Evolutionary conservation across 129 eudicot species (phyloP).

Genomic region (Escallonia herrerae): DNA sequence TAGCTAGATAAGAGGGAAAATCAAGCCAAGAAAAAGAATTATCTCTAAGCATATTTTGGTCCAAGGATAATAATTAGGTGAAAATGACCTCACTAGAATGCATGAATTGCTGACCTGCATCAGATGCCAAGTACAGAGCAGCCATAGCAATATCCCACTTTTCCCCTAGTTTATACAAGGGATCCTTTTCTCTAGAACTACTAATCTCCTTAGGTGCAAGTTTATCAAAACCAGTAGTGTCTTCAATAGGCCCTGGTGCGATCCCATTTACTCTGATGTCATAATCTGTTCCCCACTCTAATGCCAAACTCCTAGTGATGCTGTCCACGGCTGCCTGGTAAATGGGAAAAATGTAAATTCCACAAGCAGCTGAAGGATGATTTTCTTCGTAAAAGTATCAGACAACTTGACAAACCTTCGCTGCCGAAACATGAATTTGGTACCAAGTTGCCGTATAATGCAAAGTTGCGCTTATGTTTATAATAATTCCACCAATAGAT

Average conservation of each 20-base stretch:
- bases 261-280: slow-evolving; percentile 52
- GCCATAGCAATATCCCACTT: slow-evolving; percentile 65
- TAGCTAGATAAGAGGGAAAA: background rate
- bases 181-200: slow-evolving; percentile 16
- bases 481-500: slow-evolving; percentile 26
- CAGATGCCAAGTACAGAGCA: slow-evolving; percentile 45
- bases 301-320: slow-evolving; percentile 45
- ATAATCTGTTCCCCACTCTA: slow-evolving; percentile 59
- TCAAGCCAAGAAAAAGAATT: no score
- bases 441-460: slow-evolving; percentile 57
- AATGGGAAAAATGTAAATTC: background rate
- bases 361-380: no score
- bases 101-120: slow-evolving; percentile 37
- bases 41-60: no score
- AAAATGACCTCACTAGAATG: no score
- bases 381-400: no score
- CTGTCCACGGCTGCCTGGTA: slow-evolving; percentile 55
- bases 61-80: no score
- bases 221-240: slow-evolving; percentile 40
- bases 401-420: slow-evolving; percentile 30
- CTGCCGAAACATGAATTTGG: slow-evolving; percentile 57
- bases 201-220: slow-evolving; percentile 28
- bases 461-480: slow-evolving; percentile 60
- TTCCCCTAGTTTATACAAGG: slow-evolving; percentile 43
- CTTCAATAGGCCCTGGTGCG: slow-evolving; percentile 50